These are phyloP conservation scores for Penicillium bialowiezense DNA, from an alignment of 495 filamentous ascomycete genomes.

Conservation along the genomic window DNA sequence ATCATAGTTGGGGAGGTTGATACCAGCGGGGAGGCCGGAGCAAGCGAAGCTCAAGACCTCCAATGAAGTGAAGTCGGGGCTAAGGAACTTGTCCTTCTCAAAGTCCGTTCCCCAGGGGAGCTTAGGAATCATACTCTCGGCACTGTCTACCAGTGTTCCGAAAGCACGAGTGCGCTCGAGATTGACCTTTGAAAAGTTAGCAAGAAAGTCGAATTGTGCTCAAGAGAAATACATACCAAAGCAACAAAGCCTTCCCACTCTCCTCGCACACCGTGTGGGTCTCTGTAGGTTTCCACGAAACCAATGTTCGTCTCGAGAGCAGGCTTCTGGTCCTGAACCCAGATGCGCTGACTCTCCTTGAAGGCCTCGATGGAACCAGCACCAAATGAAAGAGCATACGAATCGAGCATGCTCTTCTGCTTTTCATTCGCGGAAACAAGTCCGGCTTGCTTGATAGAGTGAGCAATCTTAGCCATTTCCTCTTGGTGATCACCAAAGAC, in stretches of 20 bases:
- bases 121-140: conserved; percentile 78
- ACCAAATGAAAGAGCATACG: conserved; percentile 82
- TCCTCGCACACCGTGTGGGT: conserved; percentile 87
- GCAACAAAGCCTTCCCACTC: conserved; percentile 97
- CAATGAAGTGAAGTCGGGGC: conserved; percentile 88
- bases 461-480: conserved; percentile 77
- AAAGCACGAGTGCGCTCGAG: conserved; percentile 90
- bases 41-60: conserved; percentile 74
- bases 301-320: conserved; percentile 89
- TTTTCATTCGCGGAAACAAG: conserved; percentile 78
- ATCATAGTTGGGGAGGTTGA: conserved; percentile 87
- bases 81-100: conserved; percentile 92
- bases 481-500: conserved; percentile 80
- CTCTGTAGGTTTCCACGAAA: conserved; percentile 94
- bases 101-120: conserved; percentile 87
- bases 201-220: background rate
- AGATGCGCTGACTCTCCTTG: conserved; percentile 86
- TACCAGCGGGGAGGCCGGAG: conserved; percentile 79
- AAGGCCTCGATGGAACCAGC: conserved; percentile 82
- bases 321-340: conserved; percentile 90
- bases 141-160: conserved; percentile 74
- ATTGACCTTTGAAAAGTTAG: conserved; percentile 55
- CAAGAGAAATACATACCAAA: conserved; percentile 43
- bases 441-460: conserved; percentile 66
- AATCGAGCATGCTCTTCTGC: conserved; percentile 78